phyloP scores from a whole-genome alignment of 2,329 filamentous ascomycete genomes.

The Trichoderma koningiopsis region DNA sequence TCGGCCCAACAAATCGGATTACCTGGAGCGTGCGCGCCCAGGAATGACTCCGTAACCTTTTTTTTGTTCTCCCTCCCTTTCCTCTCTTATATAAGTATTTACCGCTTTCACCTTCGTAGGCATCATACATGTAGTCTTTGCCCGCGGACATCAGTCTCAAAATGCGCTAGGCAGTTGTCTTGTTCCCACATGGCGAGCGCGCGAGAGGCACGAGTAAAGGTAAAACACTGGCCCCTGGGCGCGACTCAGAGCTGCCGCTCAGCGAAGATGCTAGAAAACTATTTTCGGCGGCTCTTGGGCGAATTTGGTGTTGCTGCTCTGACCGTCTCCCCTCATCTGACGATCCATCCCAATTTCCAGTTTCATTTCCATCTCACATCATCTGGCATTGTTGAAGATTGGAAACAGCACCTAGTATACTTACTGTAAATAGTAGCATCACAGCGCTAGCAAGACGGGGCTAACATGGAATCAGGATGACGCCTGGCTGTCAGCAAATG shows the following conservation, averaged over 20 bases:
- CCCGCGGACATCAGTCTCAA: not conserved
- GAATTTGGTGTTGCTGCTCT: not conserved
- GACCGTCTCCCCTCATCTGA: not conserved
- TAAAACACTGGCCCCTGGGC: not conserved
- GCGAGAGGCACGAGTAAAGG: not conserved
- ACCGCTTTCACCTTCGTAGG: not conserved
- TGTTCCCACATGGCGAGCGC: not conserved
- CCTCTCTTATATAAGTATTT: not conserved
- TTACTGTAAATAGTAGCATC: not conserved
- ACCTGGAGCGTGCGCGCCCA: not conserved
- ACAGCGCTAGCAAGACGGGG: not conserved
- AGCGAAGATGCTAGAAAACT: not conserved
- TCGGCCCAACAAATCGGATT: not conserved
- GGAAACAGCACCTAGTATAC: not conserved
- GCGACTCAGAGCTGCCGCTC: not conserved
- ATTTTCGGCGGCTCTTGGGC: not conserved
- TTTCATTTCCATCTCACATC: slow-evolving; percentile 4
- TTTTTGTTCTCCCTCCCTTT: not conserved
- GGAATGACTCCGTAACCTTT: not conserved
- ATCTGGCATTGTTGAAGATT: not conserved
- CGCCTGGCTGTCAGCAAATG: slow-evolving; percentile 15
- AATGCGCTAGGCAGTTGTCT: not conserved
- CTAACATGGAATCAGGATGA: not conserved
- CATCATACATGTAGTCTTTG: not conserved
- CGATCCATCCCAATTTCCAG: not conserved